Evolutionary conservation across 768 basidiomycete genomes (phyloP), one percentile per base, ranked within the genome.

Genomic region (Tremella yokohamensis): DNA sequence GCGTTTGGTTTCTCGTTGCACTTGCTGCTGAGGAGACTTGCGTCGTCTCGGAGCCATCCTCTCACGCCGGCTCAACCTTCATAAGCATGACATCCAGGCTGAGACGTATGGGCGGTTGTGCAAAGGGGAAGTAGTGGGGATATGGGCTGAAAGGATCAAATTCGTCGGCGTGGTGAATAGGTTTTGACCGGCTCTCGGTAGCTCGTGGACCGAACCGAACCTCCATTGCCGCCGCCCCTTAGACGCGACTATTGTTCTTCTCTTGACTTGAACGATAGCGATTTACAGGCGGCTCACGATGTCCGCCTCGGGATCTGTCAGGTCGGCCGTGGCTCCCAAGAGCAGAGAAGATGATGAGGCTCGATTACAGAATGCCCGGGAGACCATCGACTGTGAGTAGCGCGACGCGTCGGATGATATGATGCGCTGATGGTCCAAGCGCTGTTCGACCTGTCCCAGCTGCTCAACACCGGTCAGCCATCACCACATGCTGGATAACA

Each of bases 371-470:
- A 71, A 70, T 56, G 72, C 72, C 4, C 54, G 69, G 40, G 70
- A 74, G 47, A 74, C 72, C 6, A 69, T 74, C 56, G 70, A 74
- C 45, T 62, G 72, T 72, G 40, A 45, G 72, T 63, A 44, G 3
- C n/a, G 8, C 1, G 8, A 24, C 22, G 2, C 59, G 34, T 9
- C 11, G 15, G 11, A 22, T 55, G 15, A 15, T 9, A 34, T 34
- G 22, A 26, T 4, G 18, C 8, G 54, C 49, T 64, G 49, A 61
- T 51, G 34, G 20, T 29, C 29, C 55, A 34, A 94, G 91, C 87
- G 62, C 81, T 94, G 22, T 82, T 85, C 69, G 90, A 92, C 59
- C 88, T 94, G 55, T 90, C 91, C 18, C 89, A 91, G 77, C 78
- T 93, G 47, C 78, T 94, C 50, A 88, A 91, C 62, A 92, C 91